A percentile compares a stretch with the other conserved stretches of the same genome.
Conservation (phyloP, 2,329 filamentous ascomycete genomes). For the Fusarium buharicum region DNA sequence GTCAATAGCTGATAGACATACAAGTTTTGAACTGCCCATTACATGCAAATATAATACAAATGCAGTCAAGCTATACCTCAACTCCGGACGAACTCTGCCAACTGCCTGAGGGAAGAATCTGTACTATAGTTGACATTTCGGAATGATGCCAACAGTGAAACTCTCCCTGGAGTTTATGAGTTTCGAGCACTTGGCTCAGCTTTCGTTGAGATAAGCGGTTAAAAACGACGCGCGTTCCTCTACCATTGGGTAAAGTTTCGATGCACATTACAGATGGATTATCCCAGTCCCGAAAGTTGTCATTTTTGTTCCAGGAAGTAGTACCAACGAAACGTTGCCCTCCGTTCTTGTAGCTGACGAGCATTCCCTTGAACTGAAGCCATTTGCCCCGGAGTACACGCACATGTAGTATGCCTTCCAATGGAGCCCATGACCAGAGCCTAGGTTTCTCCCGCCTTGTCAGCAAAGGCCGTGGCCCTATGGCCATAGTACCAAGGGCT, state of each 20-base stretch:
- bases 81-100: neutral
- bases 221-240: too few species aligned
- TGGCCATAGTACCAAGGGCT: neutral
- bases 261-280: neutral
- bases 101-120: neutral
- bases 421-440: constrained; percentile 2
- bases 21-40: too few species aligned
- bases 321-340: neutral
- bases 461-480: neutral
- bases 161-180: neutral
- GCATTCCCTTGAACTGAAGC: neutral
- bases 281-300: neutral
- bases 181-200: rapidly evolving
- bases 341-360: constrained; percentile 2
- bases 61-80: neutral
- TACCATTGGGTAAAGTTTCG: too few species aligned
- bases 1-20: too few species aligned
- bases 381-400: neutral
- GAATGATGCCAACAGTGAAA: neutral
- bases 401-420: neutral
- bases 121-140: rapidly evolving
- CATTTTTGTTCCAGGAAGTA: too few species aligned
- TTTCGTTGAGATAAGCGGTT: too few species aligned
- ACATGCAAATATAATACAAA: too few species aligned
- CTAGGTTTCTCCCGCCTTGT: too few species aligned